Percentiles rank a stretch among this genome's conserved stretches.
phyloP scores from a whole-genome alignment of 768 basidiomycete species.

The Phlegmacium glaucopus region DNA sequence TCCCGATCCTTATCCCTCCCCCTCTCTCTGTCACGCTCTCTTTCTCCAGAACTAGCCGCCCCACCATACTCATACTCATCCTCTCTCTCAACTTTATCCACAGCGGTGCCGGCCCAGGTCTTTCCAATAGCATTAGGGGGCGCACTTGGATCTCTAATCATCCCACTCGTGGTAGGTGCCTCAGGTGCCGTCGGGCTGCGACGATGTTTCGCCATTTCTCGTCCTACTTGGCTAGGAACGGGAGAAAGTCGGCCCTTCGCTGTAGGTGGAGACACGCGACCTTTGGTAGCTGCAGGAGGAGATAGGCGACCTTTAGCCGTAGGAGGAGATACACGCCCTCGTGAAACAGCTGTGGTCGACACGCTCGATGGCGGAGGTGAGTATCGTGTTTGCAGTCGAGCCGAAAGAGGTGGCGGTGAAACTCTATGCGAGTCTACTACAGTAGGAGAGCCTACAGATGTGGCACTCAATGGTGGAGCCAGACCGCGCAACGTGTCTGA shows the following conservation, averaged over 20 bases:
- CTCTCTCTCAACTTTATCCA: slow-evolving; percentile 36
- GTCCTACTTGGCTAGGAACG: slow-evolving; percentile 20
- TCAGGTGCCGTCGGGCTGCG: slow-evolving; percentile 74
- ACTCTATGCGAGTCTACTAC: slow-evolving; percentile 37
- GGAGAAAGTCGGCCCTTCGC: slow-evolving; percentile 17
- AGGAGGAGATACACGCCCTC: slow-evolving; percentile 21
- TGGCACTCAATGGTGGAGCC: slow-evolving; percentile 30
- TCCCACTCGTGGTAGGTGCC: slow-evolving; percentile 40
- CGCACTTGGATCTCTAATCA: slow-evolving; percentile 19
- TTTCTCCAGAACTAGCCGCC: slow-evolving; percentile 32
- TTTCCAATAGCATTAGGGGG: slow-evolving; percentile 27
- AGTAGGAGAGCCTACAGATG: slow-evolving; percentile 46
- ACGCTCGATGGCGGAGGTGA: slow-evolving; percentile 18
- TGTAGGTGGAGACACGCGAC: slow-evolving; percentile 31
- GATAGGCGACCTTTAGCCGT: slow-evolving; percentile 22
- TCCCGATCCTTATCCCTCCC: slow-evolving; percentile 23
- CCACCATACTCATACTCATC: slow-evolving; percentile 28
- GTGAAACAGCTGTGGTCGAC: slow-evolving; percentile 13
- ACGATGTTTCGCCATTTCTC: slow-evolving; percentile 45
- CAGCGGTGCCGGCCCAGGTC: slow-evolving; percentile 34
- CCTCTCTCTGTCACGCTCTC: slow-evolving; percentile 31
- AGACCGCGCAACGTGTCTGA: slow-evolving; percentile 68
- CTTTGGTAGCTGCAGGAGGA: slow-evolving; percentile 21
- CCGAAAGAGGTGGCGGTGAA: slow-evolving; percentile 15
- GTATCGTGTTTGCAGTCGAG: slow-evolving; percentile 16